phyloP scores from a whole-genome alignment of 2,329 filamentous ascomycete species.

The Penicillium sp. region DNA sequence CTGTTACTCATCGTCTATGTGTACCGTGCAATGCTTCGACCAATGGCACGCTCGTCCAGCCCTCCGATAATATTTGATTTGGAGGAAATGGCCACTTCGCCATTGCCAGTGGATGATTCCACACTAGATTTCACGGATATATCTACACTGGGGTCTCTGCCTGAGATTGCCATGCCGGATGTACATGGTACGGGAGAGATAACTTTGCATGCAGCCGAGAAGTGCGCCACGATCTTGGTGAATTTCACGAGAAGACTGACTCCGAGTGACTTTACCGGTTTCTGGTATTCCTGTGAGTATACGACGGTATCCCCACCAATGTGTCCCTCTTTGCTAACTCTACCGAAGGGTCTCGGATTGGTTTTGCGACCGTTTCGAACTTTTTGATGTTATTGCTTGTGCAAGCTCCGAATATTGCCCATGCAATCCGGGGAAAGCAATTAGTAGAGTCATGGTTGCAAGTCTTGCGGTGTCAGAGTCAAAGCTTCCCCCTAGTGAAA shows the following conservation, averaged over 20 bases:
- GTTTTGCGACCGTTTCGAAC: slow-evolving; percentile 36
- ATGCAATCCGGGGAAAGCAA: slow-evolving; percentile 26
- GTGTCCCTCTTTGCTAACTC: background rate
- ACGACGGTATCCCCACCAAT: background rate
- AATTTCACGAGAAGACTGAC: slow-evolving; percentile 28
- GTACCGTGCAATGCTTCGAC: slow-evolving; percentile 36
- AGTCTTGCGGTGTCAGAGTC: slow-evolving; percentile 29
- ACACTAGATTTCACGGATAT: slow-evolving; percentile 25
- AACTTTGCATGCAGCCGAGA: slow-evolving; percentile 30
- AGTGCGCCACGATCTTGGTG: slow-evolving; percentile 31
- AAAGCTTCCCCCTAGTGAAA: slow-evolving; percentile 30
- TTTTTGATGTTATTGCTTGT: slow-evolving; percentile 33
- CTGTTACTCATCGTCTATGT: slow-evolving; percentile 36
- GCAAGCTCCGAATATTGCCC: slow-evolving; percentile 29
- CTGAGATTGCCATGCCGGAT: slow-evolving; percentile 23
- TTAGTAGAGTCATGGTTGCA: slow-evolving; percentile 31
- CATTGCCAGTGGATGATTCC: slow-evolving; percentile 18
- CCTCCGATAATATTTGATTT: slow-evolving; percentile 29
- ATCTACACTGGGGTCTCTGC: slow-evolving; percentile 23
- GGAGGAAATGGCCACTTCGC: slow-evolving; percentile 25
- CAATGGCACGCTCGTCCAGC: slow-evolving; percentile 28
- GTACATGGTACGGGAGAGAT: slow-evolving; percentile 26
- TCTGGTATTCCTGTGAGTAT: slow-evolving; percentile 36
- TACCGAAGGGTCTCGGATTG: slow-evolving; percentile 31
- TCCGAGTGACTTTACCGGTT: slow-evolving; percentile 28